Base-by-base conservation (phyloP, 129 eudicot genomes). In the Flaveria robusta region DNA sequence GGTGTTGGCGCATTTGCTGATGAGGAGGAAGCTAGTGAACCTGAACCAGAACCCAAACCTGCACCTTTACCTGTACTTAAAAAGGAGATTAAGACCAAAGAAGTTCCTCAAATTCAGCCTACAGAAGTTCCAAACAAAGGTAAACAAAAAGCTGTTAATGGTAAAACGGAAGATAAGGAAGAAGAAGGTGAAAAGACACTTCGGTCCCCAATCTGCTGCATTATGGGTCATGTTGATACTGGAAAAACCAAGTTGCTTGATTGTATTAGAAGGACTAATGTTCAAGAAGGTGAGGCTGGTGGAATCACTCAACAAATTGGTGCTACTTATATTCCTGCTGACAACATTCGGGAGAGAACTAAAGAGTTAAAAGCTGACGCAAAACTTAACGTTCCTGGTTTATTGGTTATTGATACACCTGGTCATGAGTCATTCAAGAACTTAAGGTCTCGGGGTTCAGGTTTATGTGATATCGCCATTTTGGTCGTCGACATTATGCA, bases 231-330 rank as follows among this genome's bases (percentile, higher is more conserved):
- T 50, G 98, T 94, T 42, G 98, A 94, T 80, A 91, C 98, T 31
- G 98, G 98, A 39, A 94, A 94, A 79, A 94, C 98, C 58, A 91
- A 94, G 77, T 79, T 94, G 71, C 98, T 94, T 72, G 98, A 94
- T 68, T 94, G 98, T 56, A 91, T 94, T 62, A 74, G 98, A 68
- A 96, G 98, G 60, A 94, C 98, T 22, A 91, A 94, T 81, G 98
- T 94, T 68, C 98, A 94, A 80, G 97, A 91, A 87, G 98, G 98
- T 58, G 98, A 94, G 83, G 98, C 98, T 71, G 97, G 98, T 63
- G 98, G 98, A 71, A 94, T 94, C 71, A 94, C 98, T 0, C 98
- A 94, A 81, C 98, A 94, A 84, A 94, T 94, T 72, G 97, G 97
- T 26, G 98, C 98, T 4, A 94, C 98, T 29, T 94, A 94, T 74